A percentile compares a stretch with the other conserved stretches of the same genome.
phyloP scores from a whole-genome alignment of 169 alveolate species.

The Plasmodium coatneyi region DNA sequence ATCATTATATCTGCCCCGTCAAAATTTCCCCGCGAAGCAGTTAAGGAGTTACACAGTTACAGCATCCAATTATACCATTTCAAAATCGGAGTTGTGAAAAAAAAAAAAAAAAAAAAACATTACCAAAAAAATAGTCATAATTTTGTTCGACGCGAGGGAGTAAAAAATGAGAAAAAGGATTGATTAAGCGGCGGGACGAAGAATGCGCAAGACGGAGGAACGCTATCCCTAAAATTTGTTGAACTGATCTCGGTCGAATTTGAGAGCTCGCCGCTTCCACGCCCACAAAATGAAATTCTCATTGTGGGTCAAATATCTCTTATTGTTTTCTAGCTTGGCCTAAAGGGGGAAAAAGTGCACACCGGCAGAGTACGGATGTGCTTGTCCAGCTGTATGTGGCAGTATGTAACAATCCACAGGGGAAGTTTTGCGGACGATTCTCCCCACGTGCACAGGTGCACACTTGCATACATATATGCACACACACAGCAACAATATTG shows the following conservation, averaged over 20 bases:
- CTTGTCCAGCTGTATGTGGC: not conserved
- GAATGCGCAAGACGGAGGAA: not conserved
- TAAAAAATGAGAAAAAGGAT: not conserved
- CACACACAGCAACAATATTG: not conserved
- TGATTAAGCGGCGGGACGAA: not conserved
- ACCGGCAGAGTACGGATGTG: not conserved
- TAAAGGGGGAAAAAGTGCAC: not conserved
- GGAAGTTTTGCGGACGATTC: not conserved
- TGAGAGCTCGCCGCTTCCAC: conserved; percentile 67
- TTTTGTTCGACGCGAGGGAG: not conserved
- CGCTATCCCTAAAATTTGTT: conserved; percentile 8
- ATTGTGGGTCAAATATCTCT: conserved; percentile 57
- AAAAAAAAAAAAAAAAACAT: not conserved
- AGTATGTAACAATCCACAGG: not conserved
- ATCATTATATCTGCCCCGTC: not conserved
- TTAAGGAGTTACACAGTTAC: not conserved
- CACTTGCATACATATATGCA: not conserved
- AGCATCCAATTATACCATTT: not conserved
- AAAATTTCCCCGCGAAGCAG: not conserved
- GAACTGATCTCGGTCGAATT: conserved; percentile 47
- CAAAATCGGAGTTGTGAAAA: not conserved
- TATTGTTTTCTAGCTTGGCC: conserved; percentile 58
- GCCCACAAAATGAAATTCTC: conserved; percentile 73
- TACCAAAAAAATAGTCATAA: not conserved
- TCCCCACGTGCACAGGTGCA: not conserved